Base-by-base conservation (phyloP, 164 flowering plant genomes). In the Malania oleifera region DNA sequence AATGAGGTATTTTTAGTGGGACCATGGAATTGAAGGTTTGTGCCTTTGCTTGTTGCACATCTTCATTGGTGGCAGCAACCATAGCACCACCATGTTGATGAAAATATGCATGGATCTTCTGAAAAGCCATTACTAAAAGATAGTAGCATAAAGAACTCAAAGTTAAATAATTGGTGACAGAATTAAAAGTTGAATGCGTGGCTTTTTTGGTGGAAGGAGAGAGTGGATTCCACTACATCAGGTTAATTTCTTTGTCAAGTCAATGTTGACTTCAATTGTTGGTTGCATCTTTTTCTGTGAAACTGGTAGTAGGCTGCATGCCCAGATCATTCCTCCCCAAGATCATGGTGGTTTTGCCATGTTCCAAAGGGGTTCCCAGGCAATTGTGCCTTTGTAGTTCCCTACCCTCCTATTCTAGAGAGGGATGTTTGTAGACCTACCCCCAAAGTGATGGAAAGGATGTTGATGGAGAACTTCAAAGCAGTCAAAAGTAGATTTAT, bases 131-230 rank as follows among this genome's bases (percentile, higher is more conserved):
- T 7, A 27, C 19, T 17, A 17, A 50, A 25, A 31, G 19, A 7
- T 34, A 34, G n/a, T n/a, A 29, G 40, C 28, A 41, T 24, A 49
- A 44, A 20, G 20, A 18, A 5, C 20, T 18, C 2, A 28, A 44
- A 18, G 31, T 5, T 55, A 18, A 40, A n/a, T 18, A 0, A 12
- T 37, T n/a, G n/a, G 15, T 43, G 29, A 35, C 41, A 34, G 31
- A 22, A 24, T 44, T 24, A 44, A 18, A 12, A 18, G 6, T 24
- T 19, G 48, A 44, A n/a, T 17, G 22, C 7, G 48, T 12, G 23
- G 20, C 54, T 60, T 53, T n/a, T 44, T 26, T 43, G 47, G 65
- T 20, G 19, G 41, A 23, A 17, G 52, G 29, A 6, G 54, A 44
- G 20, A 44, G 44, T 52, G 29, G 44, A 19, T 52, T 52, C 43